phyloP scores from a whole-genome alignment of 2,329 filamentous ascomycete genomes.

The Colletotrichum tropicicola region DNA sequence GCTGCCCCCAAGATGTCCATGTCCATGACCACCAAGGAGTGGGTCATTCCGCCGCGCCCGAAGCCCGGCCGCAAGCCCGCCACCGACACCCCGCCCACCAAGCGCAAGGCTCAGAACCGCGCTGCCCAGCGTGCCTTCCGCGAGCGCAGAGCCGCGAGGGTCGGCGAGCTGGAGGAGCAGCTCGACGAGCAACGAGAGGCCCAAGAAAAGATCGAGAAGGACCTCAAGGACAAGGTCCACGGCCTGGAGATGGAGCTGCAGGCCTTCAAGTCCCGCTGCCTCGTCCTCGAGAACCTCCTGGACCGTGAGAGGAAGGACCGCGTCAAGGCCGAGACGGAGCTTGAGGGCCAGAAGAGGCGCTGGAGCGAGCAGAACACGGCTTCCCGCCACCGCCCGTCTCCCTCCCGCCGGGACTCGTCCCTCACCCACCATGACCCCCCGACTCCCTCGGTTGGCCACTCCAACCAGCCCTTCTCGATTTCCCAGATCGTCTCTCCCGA shows the following conservation, averaged over 20 bases:
- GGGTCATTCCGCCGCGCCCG: slow-evolving; percentile 83
- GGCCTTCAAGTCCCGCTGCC: slow-evolving; percentile 69
- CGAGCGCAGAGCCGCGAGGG: slow-evolving; percentile 84
- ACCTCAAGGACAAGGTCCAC: slow-evolving; percentile 64
- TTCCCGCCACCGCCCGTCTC: slow-evolving; percentile 36
- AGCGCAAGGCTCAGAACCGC: slow-evolving; percentile 93
- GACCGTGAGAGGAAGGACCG: slow-evolving; percentile 64
- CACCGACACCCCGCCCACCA: slow-evolving; percentile 90
- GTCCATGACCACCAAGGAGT: slow-evolving; percentile 82
- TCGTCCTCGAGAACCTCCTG: slow-evolving; percentile 70
- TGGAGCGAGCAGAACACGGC: slow-evolving; percentile 15
- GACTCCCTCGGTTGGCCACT: slow-evolving; percentile 40
- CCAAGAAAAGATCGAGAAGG: slow-evolving; percentile 65
- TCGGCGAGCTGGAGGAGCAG: slow-evolving; percentile 78
- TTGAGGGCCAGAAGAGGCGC: slow-evolving; percentile 38
- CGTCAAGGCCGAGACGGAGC: slow-evolving; percentile 51
- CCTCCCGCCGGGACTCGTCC: slow-evolving; percentile 18
- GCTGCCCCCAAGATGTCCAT: slow-evolving; percentile 55
- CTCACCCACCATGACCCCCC: slow-evolving; percentile 31
- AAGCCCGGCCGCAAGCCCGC: slow-evolving; percentile 95
- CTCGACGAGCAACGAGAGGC: slow-evolving; percentile 68
- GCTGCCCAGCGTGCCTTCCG: slow-evolving; percentile 91
- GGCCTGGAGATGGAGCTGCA: slow-evolving; percentile 73
- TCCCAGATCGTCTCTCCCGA: slow-evolving; percentile 66
- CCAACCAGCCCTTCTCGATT: slow-evolving; percentile 60